phyloP scores from a whole-genome alignment of 129 eudicot genomes.

The Lonicera japonica region DNA sequence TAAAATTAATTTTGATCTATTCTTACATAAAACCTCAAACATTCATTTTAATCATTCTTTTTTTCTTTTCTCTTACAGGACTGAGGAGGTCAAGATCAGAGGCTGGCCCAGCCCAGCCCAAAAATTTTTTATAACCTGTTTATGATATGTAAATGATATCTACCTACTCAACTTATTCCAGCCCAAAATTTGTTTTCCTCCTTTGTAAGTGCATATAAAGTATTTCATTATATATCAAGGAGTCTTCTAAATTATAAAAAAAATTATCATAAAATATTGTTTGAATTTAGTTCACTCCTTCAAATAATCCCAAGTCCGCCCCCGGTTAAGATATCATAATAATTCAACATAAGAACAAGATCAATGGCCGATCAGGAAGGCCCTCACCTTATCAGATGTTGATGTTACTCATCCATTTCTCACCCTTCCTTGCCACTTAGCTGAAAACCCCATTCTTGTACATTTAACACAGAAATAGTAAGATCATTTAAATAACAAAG shows the following conservation, averaged over 20 bases:
- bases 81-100: constrained; percentile 74
- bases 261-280: no score
- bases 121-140: no score
- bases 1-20: background rate
- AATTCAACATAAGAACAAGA: constrained; percentile 41
- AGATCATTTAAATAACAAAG: constrained; percentile 52
- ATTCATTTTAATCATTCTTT: background rate
- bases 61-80: constrained; percentile 16
- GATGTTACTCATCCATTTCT: constrained; percentile 88
- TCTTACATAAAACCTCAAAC: no score
- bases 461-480: constrained; percentile 56
- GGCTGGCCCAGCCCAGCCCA: no score
- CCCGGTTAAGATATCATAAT: constrained; percentile 39
- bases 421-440: constrained; percentile 79
- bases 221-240: no score
- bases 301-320: no score
- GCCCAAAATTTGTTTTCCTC: no score
- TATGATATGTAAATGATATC: no score
- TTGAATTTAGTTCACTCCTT: no score
- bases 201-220: no score
- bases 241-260: no score
- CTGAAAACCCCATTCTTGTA: constrained; percentile 52
- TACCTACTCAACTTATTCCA: no score
- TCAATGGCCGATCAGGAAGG: constrained; percentile 73
- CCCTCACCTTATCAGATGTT: constrained; percentile 75